Percentiles rank a stretch among this genome's conserved stretches.
phyloP scores from a whole-genome alignment of 257 asterid species.

The Petunia secreta region DNA sequence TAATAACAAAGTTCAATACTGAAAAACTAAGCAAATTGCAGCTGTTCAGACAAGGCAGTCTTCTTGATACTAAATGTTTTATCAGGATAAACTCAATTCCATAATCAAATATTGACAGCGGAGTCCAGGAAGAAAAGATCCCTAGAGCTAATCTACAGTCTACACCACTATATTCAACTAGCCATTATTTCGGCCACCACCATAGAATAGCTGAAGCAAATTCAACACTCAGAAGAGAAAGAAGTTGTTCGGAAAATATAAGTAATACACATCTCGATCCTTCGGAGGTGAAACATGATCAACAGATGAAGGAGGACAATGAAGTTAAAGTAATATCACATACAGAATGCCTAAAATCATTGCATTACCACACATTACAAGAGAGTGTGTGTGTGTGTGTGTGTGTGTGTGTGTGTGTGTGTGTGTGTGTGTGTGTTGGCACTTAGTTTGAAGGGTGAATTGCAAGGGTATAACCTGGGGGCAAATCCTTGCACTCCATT shows the following conservation, averaged over 20 bases:
- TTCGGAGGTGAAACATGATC: neutral
- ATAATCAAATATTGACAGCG: too few species aligned
- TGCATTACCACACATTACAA: slow-evolving; percentile 8
- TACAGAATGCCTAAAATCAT: neutral
- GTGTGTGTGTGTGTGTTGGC: neutral
- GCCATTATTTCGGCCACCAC: neutral
- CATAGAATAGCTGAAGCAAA: neutral
- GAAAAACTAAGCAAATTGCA: neutral
- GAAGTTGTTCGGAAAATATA: neutral
- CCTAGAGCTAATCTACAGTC: neutral
- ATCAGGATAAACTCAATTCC: too few species aligned
- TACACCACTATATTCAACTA: slow-evolving; percentile 6
- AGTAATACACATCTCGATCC: neutral
- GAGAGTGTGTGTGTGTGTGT: neutral
- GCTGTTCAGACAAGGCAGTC: too few species aligned
- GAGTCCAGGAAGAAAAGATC: neutral
- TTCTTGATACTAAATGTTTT: too few species aligned
- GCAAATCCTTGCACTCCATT: slow-evolving; percentile 97
- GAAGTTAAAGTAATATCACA: neutral
- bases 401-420: neutral
- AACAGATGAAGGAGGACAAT: neutral
- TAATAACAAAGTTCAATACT: neutral
- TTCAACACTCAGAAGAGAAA: slow-evolving; percentile 15
- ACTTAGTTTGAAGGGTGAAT: neutral
- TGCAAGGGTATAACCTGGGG: slow-evolving; percentile 61